Conservation (phyloP, 352 stramenopile genomes). For the Globisporangium orthogonon region DNA sequence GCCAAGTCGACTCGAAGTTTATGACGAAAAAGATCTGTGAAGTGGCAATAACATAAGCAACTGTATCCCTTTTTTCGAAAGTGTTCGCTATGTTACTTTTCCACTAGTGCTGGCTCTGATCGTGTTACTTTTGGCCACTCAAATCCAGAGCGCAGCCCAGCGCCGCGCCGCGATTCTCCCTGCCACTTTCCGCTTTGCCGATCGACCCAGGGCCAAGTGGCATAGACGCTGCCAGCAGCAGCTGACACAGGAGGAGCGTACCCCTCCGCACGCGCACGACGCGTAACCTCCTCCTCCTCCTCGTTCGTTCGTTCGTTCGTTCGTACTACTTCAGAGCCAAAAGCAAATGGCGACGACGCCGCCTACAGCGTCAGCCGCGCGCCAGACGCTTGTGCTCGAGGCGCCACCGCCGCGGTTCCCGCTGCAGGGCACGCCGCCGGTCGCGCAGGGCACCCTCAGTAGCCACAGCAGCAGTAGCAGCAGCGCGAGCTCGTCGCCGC, state of each 20-base stretch:
- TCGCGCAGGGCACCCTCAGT: no score
- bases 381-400: conserved; percentile 12
- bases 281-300: no score
- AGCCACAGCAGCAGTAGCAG: neutral
- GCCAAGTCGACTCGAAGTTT: no score
- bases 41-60: no score
- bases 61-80: no score
- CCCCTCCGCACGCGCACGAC: no score
- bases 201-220: no score
- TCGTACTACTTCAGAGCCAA: neutral
- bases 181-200: neutral
- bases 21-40: no score
- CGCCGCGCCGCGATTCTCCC: neutral
- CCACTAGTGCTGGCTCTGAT: neutral
- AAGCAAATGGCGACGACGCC: conserved; percentile 7
- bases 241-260: no score
- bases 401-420: conserved; percentile 1
- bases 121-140: conserved; percentile 1
- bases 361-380: conserved; percentile 7
- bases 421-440: neutral
- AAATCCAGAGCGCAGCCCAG: neutral
- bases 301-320: no score
- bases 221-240: no score
- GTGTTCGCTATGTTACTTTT: neutral
- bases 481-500: conserved; percentile 11